A percentile compares a stretch with the other conserved stretches of the same genome.
Conservation (phyloP, 192 early-diverging fungal genomes). For the Glomus cerebriforme region DNA sequence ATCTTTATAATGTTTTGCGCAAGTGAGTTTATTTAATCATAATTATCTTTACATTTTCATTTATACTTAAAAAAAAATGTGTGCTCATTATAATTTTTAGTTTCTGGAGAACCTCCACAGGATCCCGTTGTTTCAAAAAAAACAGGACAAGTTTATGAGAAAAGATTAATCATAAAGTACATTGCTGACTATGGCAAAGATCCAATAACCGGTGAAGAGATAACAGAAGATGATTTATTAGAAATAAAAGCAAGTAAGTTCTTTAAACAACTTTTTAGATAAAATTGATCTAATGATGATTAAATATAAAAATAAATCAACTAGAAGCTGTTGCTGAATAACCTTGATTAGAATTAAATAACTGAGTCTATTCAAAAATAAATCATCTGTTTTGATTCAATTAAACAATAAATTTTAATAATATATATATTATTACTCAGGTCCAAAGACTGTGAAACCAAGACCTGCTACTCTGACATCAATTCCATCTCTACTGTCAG, state of each 20-base stretch:
- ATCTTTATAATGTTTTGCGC: neutral
- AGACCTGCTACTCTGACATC: constrained; percentile 90
- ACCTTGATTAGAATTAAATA: constrained; percentile 2
- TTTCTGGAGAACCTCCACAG: constrained; percentile 87
- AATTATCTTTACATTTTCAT: no score
- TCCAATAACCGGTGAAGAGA: constrained; percentile 76
- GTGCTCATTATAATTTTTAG: constrained; percentile 45
- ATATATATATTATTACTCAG: constrained; percentile 35
- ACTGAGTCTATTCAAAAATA: neutral
- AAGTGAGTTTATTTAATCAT: neutral
- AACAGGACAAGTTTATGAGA: constrained; percentile 87
- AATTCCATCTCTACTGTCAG: constrained; percentile 82
- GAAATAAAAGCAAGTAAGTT: constrained; percentile 63
- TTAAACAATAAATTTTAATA: neutral
- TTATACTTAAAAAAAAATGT: no score
- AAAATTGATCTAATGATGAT: neutral
- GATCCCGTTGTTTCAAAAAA: constrained; percentile 88
- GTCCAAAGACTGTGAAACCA: constrained; percentile 72
- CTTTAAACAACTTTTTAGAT: neutral
- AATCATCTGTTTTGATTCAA: neutral
- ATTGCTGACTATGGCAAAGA: constrained; percentile 80
- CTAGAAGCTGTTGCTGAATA: constrained; percentile 23
- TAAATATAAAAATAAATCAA: neutral
- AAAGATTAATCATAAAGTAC: constrained; percentile 84
- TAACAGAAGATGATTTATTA: constrained; percentile 73